Conservation (phyloP, 164 flowering plant genomes). For the Chimonanthus salicifolius region DNA sequence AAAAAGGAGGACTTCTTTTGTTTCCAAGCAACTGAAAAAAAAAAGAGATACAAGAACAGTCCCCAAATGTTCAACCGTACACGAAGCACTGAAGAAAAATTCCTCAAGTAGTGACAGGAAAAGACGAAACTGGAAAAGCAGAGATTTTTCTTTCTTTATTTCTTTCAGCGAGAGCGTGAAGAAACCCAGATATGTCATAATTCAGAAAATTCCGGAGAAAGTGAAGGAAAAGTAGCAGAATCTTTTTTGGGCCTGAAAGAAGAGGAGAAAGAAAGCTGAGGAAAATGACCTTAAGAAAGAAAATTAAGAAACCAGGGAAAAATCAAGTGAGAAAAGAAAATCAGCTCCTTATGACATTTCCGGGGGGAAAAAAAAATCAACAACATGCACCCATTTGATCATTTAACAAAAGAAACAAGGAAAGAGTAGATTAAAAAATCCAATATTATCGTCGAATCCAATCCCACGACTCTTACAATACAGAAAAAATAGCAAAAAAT, state of each 20-base stretch:
- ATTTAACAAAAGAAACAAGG: too few relatives aligned
- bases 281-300: not conserved
- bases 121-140: not conserved
- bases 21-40: slow-evolving; percentile 1
- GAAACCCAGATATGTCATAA: not conserved
- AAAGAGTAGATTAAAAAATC: too few relatives aligned
- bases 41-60: slow-evolving; percentile 27
- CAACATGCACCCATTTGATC: too few relatives aligned
- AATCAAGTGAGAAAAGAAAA: too few relatives aligned
- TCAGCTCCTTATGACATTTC: too few relatives aligned
- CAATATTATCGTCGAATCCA: too few relatives aligned
- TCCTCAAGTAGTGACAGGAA: slow-evolving; percentile 14
- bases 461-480: too few relatives aligned
- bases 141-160: not conserved
- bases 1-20: not conserved
- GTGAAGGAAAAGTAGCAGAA: too few relatives aligned
- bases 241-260: not conserved
- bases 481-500: not conserved
- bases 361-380: too few relatives aligned
- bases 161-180: too few relatives aligned
- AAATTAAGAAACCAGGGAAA: not conserved
- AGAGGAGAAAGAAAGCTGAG: not conserved
- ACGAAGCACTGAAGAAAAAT: slow-evolving; percentile 20
- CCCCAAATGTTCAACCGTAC: slow-evolving; percentile 29
- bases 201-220: not conserved